Conservation (phyloP, 805 yeast species). For the Komagataella phaffii region DNA sequence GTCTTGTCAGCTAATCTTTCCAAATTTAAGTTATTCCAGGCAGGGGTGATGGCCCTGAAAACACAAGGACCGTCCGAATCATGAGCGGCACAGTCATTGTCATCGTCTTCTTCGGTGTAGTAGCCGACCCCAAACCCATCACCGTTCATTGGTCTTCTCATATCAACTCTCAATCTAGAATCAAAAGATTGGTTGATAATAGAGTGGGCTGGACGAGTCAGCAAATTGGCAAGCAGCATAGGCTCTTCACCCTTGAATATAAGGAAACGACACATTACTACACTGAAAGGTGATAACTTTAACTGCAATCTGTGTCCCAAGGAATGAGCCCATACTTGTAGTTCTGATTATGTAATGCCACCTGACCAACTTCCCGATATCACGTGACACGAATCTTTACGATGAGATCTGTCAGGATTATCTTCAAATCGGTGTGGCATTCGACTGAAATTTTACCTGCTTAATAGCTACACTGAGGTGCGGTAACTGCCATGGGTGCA, state of each 20-base stretch:
- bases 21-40: constrained; percentile 92
- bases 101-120: constrained; percentile 48
- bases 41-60: constrained; percentile 92
- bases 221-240: constrained; percentile 68
- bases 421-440: background rate
- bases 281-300: background rate
- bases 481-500: background rate
- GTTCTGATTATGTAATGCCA: background rate
- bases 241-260: constrained; percentile 89
- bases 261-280: constrained; percentile 76
- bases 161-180: constrained; percentile 74
- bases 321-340: background rate
- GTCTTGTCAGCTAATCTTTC: constrained; percentile 83
- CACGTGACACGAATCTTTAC: background rate
- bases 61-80: constrained; percentile 67
- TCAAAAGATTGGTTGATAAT: constrained; percentile 95
- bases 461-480: too few relatives aligned
- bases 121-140: constrained; percentile 98
- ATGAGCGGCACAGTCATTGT: constrained; percentile 19
- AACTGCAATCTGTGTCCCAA: background rate
- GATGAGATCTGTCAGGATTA: background rate
- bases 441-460: background rate
- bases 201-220: constrained; percentile 93
- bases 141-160: constrained; percentile 88
- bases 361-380: background rate